Evolutionary conservation across 768 basidiomycete genomes (phyloP).

Genomic region (Trametes elegans): DNA sequence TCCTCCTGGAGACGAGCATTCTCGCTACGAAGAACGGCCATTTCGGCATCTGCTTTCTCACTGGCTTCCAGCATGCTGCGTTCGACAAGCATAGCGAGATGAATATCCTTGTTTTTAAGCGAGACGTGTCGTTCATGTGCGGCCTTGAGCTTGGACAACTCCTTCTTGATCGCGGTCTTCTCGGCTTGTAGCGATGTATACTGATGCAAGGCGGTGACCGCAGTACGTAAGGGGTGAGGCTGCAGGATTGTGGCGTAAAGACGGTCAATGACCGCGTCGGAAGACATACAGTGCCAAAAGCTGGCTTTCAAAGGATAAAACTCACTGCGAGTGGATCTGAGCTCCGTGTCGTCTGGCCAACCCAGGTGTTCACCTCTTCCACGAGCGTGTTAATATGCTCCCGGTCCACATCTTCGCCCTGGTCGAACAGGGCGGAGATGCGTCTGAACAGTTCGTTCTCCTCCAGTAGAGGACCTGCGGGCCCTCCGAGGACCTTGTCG

Average conservation of each 20-base stretch:
- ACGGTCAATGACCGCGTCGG: conserved; percentile 2
- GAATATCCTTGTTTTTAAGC: conserved; percentile 21
- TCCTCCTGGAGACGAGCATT: conserved; percentile 7
- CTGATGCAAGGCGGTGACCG: conserved; percentile 37
- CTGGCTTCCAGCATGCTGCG: conserved; percentile 14
- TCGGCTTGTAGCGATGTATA: conserved; percentile 36
- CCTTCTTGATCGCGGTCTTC: conserved; percentile 3
- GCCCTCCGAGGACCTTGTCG: conserved; percentile 33
- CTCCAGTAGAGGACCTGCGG: conserved; percentile 7
- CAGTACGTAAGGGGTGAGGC: conserved; percentile 33
- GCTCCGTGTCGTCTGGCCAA: conserved; percentile 24
- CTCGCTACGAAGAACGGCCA: neutral
- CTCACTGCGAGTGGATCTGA: neutral
- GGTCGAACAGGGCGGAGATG: conserved; percentile 35
- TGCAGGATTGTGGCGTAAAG: conserved; percentile 17
- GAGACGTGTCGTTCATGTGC: conserved; percentile 18
- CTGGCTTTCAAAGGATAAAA: neutral
- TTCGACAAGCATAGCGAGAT: conserved; percentile 19
- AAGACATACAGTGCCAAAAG: neutral
- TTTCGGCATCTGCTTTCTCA: neutral
- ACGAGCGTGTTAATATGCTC: conserved; percentile 39
- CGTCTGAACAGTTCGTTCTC: conserved; percentile 33
- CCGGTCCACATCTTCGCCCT: conserved; percentile 32
- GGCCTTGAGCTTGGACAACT: conserved; percentile 10
- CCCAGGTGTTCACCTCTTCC: conserved; percentile 45